Evolutionary conservation across 2,329 filamentous ascomycete species (phyloP).

Genomic region (Trichoderma hamatum): DNA sequence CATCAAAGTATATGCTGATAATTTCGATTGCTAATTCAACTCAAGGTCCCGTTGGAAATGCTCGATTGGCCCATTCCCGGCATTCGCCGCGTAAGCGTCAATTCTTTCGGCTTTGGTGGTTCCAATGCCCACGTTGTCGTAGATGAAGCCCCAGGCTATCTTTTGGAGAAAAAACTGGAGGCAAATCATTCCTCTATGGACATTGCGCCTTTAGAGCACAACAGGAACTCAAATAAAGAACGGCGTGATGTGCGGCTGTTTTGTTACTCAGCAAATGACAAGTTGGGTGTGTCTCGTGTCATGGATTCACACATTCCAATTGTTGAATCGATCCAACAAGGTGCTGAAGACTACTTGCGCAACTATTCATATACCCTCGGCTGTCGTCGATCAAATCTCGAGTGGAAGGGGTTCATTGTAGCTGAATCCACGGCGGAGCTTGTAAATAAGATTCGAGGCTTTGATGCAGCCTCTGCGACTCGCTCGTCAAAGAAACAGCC

Average conservation of each 20-base stretch:
- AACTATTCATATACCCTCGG: slow-evolving; percentile 52
- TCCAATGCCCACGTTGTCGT: slow-evolving; percentile 58
- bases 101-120: slow-evolving; percentile 62
- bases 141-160: slow-evolving; percentile 50
- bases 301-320: slow-evolving; percentile 42
- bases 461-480: slow-evolving; percentile 29
- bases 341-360: slow-evolving; percentile 35
- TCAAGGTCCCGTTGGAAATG: slow-evolving; percentile 45
- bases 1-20: neutral
- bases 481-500: slow-evolving; percentile 36
- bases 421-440: slow-evolving; percentile 43
- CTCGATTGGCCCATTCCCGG: slow-evolving; percentile 50
- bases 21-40: slow-evolving; percentile 23
- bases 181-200: slow-evolving; percentile 45
- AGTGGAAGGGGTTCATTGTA: slow-evolving; percentile 47
- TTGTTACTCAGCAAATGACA: slow-evolving; percentile 50
- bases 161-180: slow-evolving; percentile 40
- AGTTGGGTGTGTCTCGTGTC: slow-evolving; percentile 43
- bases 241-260: slow-evolving; percentile 41
- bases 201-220: slow-evolving; percentile 2
- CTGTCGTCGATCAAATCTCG: slow-evolving; percentile 49
- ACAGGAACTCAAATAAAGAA: neutral
- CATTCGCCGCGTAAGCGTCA: slow-evolving; percentile 55
- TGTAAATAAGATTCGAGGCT: slow-evolving; percentile 33
- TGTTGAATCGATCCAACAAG: slow-evolving; percentile 31